Base-by-base conservation (phyloP, 305 asterid species). In the Fraxinus paxiana region DNA sequence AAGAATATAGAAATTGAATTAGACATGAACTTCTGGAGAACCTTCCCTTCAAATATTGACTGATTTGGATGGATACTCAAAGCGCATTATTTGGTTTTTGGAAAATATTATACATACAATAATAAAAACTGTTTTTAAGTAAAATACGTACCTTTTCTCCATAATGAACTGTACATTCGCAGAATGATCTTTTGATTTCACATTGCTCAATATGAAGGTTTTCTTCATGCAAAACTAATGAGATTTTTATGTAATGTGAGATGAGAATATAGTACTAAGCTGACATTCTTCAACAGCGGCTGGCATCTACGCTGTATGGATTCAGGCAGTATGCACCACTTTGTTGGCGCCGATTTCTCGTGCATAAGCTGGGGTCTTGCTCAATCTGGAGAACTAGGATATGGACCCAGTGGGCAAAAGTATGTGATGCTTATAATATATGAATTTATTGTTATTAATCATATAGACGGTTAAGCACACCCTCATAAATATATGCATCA, bases 301-400 rank as follows among this genome's bases (percentile, higher is more conserved):
- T 96, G 99, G 99, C 78, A 96, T 81, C 81, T 96, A 33, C 95
- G 98, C 51, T 94, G 98, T 85, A 96, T 96, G 98, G 94, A 96
- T 87, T 96, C 99, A 30, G 99, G 99, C 84, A 24, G 81, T 78
- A 83, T 79, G 88, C 98, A 94, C 85, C 98, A 96, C 89, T 94
- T 96, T 82, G 99, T 96, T 51, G 99, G 98, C 82, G 97, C 99
- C 80, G 99, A 96, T 91, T 91, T 97, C 77, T 96, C 99, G 3
- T 96, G 99, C 78, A 96, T 96, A 79, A 96, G 99, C 84, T 96
- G 99, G 99, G 99, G 99, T 48, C 98, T 86, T 46, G 98, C 97
- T 2, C 97, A 94, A 85, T 92, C 93, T 77, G 99, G 99, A 77
- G 99, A 96, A 90, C 92, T 96, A 73, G 99, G 99, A 83, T 96